Evolutionary conservation across 1,139 yeast species (phyloP), one percentile per base, ranked within the genome.

Genomic region (Debaryomyces singareniensis): DNA sequence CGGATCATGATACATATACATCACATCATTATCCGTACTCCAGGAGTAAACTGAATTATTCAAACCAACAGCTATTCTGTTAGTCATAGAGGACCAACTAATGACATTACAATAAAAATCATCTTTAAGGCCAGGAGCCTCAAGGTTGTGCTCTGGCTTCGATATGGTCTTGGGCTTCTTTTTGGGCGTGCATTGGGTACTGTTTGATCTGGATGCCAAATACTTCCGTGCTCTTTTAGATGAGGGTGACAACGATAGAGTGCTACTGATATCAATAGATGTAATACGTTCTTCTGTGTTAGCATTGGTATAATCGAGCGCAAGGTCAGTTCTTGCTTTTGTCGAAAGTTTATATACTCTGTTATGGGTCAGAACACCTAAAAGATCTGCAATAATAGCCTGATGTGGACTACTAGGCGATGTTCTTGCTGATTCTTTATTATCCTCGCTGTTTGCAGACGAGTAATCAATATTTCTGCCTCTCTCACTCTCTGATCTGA

Each of bases 101-200:
- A 86, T 71, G 29, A 83, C 59, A 45, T 84, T 83, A 1, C 86
- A 71, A 53, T 87, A 87, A 49, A 78, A 87, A 50, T 87, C 96
- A 47, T 85, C 81, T 35, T 82, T 61, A 30, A 87, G 55, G 0
- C 78, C 77, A 0, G 89, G 91, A 0, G 94, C 94, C 46, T 80
- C 86, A 14, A 85, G 53, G 15, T 31, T 31, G 26, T 30, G 34
- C 22, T 36, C 24, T 16, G 35, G 29, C 24, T 24, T 33, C 16
- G 31, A 18, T 28, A 27, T 32, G 35, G 13, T 29, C 24, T 16
- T 34, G 24, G 16, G 33, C 16, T 30, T 24, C 28, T 36, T 12
- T 27, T 29, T 18, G 31, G 28, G 37, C 7, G 16, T 27, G 5
- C 24, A 22, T 15, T 34, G 39, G 6, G 29, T 29, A 10, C 25